Percentiles rank a stretch among this genome's conserved stretches.
phyloP scores from a whole-genome alignment of 2,329 filamentous ascomycete genomes.

The Coniochaeta sp. region DNA sequence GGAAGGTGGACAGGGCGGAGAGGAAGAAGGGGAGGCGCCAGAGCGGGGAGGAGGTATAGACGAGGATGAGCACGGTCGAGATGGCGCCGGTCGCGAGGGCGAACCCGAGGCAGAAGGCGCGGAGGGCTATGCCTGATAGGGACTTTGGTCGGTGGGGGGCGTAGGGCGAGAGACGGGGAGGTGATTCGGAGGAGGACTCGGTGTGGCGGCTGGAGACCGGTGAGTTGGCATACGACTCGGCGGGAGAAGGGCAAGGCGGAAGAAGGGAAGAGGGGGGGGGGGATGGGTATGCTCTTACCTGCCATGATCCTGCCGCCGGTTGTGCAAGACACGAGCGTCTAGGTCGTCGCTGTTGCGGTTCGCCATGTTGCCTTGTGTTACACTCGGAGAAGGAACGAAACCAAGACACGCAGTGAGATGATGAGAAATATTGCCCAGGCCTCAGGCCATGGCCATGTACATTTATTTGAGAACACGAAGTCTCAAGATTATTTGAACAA shows the following conservation, averaged over 20 bases:
- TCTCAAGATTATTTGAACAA: neutral
- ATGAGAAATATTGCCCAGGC: neutral
- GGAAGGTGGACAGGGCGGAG: conserved; percentile 66
- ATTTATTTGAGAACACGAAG: neutral
- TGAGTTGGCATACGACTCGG: neutral
- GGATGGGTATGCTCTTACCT: neutral
- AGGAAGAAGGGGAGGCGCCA: conserved; percentile 64
- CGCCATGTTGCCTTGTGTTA: neutral
- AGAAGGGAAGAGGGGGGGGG: neutral
- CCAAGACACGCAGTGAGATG: neutral
- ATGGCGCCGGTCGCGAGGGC: conserved; percentile 29
- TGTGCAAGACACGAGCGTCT: neutral
- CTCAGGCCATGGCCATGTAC: neutral
- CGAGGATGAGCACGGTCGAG: conserved; percentile 22
- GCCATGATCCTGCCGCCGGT: neutral
- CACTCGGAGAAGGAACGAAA: neutral
- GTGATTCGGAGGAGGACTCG: conserved; percentile 20
- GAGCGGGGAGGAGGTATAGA: conserved; percentile 34
- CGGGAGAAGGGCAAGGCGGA: too few species aligned
- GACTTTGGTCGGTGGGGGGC: conserved; percentile 45
- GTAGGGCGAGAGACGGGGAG: conserved; percentile 19
- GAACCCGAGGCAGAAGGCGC: conserved; percentile 47
- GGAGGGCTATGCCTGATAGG: conserved; percentile 51
- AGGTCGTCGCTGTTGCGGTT: neutral
- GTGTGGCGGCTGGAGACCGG: neutral